Evolutionary conservation across 2,329 filamentous ascomycete species (phyloP).

Genomic region (Nemania serpens): DNA sequence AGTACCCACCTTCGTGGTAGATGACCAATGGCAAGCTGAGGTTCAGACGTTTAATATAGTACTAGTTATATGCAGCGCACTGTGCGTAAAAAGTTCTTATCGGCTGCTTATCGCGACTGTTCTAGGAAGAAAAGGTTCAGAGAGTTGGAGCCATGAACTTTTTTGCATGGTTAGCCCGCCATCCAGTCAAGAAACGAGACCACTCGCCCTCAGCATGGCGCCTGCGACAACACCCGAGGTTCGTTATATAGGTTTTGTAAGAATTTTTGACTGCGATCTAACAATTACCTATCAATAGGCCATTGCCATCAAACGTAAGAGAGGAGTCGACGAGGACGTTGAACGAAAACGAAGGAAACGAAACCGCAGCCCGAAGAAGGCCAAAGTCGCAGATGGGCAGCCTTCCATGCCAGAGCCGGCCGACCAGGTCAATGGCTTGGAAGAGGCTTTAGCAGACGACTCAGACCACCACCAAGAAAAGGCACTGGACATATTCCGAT

Average conservation of each 20-base stretch:
- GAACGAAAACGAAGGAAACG: conserved; percentile 49
- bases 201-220: conserved; percentile 33
- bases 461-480: conserved; percentile 6
- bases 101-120: conserved; percentile 34
- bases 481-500: conserved; percentile 8
- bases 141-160: conserved; percentile 30
- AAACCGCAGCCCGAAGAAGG: conserved; percentile 30
- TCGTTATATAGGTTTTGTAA: conserved; percentile 15
- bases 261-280: conserved; percentile 1
- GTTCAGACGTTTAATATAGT: no score
- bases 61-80: no score
- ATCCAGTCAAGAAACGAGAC: neutral
- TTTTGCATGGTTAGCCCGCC: conserved; percentile 28
- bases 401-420: conserved; percentile 3
- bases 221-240: conserved; percentile 34
- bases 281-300: conserved; percentile 33
- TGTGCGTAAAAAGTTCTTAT: conserved; percentile 29
- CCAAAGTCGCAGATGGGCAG: conserved; percentile 21
- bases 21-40: neutral
- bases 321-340: conserved; percentile 49
- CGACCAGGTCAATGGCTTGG: conserved; percentile 24
- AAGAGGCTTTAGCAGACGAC: neutral
- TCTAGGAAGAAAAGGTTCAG: conserved; percentile 34
- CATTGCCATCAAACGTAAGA: conserved; percentile 53
- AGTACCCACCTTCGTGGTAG: no score